These are phyloP conservation scores for Aspergillus diversus DNA, from an alignment of 495 filamentous ascomycete species.

Conservation along the genomic window DNA sequence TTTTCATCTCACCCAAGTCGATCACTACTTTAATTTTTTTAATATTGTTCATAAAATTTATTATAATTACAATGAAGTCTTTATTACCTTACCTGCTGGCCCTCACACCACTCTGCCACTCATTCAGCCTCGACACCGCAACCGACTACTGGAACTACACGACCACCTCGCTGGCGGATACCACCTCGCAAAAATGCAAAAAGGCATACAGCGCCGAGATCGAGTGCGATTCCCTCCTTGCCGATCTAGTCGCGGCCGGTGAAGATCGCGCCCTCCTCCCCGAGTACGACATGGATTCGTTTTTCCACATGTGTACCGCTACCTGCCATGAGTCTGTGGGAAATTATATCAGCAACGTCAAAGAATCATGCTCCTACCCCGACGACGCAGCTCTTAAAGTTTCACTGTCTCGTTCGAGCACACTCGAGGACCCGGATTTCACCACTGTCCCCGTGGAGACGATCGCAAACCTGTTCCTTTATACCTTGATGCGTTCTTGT, in stretches of 20 bases:
- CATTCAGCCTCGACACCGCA: conserved; percentile 8
- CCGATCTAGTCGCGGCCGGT: not conserved
- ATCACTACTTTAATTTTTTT: too few relatives aligned
- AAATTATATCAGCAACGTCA: not conserved
- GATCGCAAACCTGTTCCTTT: conserved; percentile 1
- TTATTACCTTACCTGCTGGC: too few relatives aligned
- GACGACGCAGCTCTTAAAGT: not conserved
- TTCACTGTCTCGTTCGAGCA: not conserved
- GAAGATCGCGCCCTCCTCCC: not conserved
- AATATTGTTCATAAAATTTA: too few relatives aligned
- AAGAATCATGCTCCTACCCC: not conserved
- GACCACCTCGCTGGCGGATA: not conserved
- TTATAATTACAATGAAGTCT: too few relatives aligned
- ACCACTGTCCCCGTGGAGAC: conserved; percentile 4
- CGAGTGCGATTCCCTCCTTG: not conserved
- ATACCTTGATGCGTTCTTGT: conserved; percentile 7
- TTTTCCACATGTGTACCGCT: not conserved
- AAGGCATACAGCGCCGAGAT: not conserved
- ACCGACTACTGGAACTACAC: conserved; percentile 12
- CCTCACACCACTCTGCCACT: too few relatives aligned
- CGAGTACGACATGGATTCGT: not conserved
- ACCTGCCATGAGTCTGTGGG: not conserved
- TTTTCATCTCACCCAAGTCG: too few relatives aligned
- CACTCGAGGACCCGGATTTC: not conserved
- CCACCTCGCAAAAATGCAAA: conserved; percentile 8